Conservation (phyloP, 345 rosid genomes). For the Cardamine resedifolia region DNA sequence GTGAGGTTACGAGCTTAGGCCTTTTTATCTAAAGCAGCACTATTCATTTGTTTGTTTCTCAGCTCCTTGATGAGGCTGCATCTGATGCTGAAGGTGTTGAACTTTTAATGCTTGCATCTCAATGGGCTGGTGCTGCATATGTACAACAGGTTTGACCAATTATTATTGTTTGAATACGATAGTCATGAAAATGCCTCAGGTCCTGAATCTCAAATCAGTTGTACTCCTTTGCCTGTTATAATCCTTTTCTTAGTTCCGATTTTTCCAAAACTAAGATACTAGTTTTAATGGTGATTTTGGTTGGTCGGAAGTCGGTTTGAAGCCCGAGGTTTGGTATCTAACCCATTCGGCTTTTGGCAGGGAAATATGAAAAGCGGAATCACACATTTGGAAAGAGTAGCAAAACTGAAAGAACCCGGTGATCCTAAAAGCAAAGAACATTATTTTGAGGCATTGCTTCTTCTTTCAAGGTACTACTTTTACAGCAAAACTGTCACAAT, state of each 20-base stretch:
- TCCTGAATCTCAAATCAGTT: background rate
- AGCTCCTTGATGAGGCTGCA: constrained; percentile 54
- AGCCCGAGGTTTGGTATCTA: background rate
- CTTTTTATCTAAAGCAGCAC: constrained; percentile 23
- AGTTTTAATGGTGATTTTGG: background rate
- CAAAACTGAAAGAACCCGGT: constrained; percentile 60
- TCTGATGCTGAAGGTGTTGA: constrained; percentile 53
- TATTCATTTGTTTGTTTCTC: constrained; percentile 22
- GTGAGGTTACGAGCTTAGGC: background rate
- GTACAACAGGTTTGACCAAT: constrained; percentile 53
- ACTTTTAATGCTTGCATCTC: constrained; percentile 71
- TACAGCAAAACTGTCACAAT: background rate
- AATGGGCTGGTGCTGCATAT: constrained; percentile 77
- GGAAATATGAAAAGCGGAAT: constrained; percentile 65
- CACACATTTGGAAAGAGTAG: constrained; percentile 72
- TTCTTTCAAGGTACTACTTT: constrained; percentile 61
- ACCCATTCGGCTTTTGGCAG: constrained; percentile 33
- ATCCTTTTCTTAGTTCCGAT: background rate
- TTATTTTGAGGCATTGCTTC: constrained; percentile 65
- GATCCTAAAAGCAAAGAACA: constrained; percentile 64
- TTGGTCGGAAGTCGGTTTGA: background rate
- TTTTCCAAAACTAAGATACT: background rate
- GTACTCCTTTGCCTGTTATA: background rate
- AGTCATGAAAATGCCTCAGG: background rate
- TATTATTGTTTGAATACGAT: background rate